These are phyloP conservation scores for Moesziomyces globuligerus DNA, from an alignment of 1,284 basidiomycete genomes.

Conservation along the genomic window DNA sequence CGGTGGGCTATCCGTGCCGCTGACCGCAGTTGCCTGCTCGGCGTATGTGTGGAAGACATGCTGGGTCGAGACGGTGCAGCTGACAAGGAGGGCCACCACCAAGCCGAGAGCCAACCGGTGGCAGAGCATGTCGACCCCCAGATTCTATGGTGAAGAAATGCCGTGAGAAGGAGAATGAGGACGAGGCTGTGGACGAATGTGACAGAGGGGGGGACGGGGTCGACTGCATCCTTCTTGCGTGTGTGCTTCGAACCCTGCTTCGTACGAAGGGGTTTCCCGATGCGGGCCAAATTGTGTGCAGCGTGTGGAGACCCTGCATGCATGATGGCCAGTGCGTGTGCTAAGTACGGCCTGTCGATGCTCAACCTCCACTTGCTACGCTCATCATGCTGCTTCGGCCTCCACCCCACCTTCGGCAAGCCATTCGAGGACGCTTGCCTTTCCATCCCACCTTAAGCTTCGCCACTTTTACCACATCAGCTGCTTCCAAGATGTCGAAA, in stretches of 20 bases:
- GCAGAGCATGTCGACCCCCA: constrained; percentile 1
- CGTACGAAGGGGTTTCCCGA: too few relatives aligned
- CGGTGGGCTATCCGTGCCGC: not conserved
- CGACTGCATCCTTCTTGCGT: too few relatives aligned
- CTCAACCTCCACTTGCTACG: constrained; percentile 20
- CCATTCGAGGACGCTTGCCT: not conserved
- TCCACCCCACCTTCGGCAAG: too few relatives aligned
- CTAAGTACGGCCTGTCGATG: too few relatives aligned
- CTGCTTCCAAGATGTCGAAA: constrained; percentile 30
- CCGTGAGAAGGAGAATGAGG: too few relatives aligned
- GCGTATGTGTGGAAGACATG: constrained; percentile 11
- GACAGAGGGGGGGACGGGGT: too few relatives aligned
- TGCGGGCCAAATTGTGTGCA: not conserved
- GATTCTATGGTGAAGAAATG: too few relatives aligned
- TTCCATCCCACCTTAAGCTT: not conserved
- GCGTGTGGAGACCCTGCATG: constrained; percentile 27
- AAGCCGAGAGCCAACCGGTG: constrained; percentile 44
- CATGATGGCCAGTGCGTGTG: not conserved
- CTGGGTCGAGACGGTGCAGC: constrained; percentile 18
- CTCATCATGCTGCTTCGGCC: not conserved
- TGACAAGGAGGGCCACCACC: constrained; percentile 12
- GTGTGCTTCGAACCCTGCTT: too few relatives aligned
- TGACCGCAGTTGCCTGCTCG: not conserved
- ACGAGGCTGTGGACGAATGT: too few relatives aligned
- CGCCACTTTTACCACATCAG: not conserved